Evolutionary conservation across 1,284 basidiomycete species (phyloP), one percentile per base, ranked within the genome.

Genomic region (Coniferiporia sulphurascens): DNA sequence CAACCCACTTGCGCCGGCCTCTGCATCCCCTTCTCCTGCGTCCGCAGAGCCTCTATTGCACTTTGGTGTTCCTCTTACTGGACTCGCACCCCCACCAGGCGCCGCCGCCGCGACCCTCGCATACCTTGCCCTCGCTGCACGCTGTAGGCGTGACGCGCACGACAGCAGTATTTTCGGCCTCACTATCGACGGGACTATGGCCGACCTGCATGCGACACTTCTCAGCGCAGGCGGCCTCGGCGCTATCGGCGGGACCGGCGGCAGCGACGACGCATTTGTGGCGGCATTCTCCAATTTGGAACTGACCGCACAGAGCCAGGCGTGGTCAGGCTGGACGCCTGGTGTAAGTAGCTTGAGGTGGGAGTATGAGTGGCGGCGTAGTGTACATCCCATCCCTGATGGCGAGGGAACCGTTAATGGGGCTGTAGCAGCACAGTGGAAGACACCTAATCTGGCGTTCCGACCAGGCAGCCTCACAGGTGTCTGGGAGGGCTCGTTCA

Each of bases 401-500:
- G 58, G 36, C 19, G 41, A 46, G 19, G 10, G 27, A 27, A 45
- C 8, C 50, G 22, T 19, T n/a, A 8, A 43, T 44, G 34, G n/a
- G 17, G 17, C 17, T 21, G 21, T 7, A n/a, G 5, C 27, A 27
- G 27, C 27, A 27, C 27, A 5, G 27, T 27, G 27, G 27, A 2
- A 27, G 27, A 27, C 27, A 27, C 22, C 21, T 17, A 21, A 19
- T 8, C 19, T 49, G 49, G 75, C 78, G 27, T 86, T 85, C 65
- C 73, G 70, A 34, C 79, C 83, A 1, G 86, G 87, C 49, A 88
- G 85, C 60, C 69, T 89, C 50, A 84, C 89, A 63, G 89, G 88
- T 4, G 73, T 83, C 13, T 91, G 88, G 88, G 88, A 91, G 70
- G 88, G 88, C 0, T 68, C 83, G 22, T 91, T 91, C 65, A 85